Evolutionary conservation across 2,329 filamentous ascomycete species (phyloP).

Genomic region (Fusarium sp.): DNA sequence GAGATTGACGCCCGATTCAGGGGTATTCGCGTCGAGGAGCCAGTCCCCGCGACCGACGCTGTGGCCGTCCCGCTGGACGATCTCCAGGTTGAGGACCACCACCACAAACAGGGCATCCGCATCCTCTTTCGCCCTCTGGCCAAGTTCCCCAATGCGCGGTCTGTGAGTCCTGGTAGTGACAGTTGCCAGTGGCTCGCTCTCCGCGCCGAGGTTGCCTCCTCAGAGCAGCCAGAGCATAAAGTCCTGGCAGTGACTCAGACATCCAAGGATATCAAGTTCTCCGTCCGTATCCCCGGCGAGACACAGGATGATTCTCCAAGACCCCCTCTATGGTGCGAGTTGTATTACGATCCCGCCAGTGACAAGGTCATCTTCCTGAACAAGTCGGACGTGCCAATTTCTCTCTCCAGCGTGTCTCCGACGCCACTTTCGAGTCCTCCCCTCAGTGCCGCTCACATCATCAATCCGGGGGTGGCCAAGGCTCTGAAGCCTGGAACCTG

Average conservation of each 20-base stretch:
- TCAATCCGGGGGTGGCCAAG: conserved; percentile 56
- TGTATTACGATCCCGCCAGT: conserved; percentile 67
- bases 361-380: conserved; percentile 66
- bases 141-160: conserved; percentile 59
- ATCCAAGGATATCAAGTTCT: conserved; percentile 66
- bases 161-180: conserved; percentile 63
- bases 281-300: conserved; percentile 62
- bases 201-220: conserved; percentile 60
- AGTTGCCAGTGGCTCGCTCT: conserved; percentile 65
- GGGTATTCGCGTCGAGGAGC: conserved; percentile 55
- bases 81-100: conserved; percentile 59
- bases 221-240: conserved; percentile 62
- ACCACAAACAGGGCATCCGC: conserved; percentile 63
- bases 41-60: conserved; percentile 49
- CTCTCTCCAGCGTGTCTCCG: conserved; percentile 56
- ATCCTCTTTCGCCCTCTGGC: conserved; percentile 64
- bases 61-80: conserved; percentile 62
- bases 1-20: conserved; percentile 62
- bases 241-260: conserved; percentile 68
- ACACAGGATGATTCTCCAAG: conserved; percentile 53
- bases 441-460: conserved; percentile 54
- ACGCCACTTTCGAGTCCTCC: conserved; percentile 50
- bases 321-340: conserved; percentile 64
- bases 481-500: conserved; percentile 63
- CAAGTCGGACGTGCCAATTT: conserved; percentile 62